Evolutionary conservation across 495 filamentous ascomycete species (phyloP).

Genomic region (Trichoderma erinaceum): DNA sequence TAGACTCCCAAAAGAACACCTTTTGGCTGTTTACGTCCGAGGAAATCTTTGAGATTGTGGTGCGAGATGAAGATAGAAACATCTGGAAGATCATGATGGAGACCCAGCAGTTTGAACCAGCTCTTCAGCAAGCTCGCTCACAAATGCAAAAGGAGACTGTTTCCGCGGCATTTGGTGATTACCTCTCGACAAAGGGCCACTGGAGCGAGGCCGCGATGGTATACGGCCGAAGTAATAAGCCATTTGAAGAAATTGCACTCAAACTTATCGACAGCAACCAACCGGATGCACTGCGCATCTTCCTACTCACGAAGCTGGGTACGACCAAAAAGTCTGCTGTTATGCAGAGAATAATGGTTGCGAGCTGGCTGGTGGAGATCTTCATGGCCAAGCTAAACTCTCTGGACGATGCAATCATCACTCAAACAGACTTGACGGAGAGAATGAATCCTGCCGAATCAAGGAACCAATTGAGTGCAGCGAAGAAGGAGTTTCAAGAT

Average conservation of each 20-base stretch:
- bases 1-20: conserved; percentile 87
- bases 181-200: conserved; percentile 68
- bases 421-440: conserved; percentile 76
- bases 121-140: conserved; percentile 69
- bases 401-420: conserved; percentile 88
- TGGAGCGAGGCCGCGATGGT: conserved; percentile 80
- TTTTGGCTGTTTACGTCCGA: conserved; percentile 90
- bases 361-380: conserved; percentile 89
- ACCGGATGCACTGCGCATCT: conserved; percentile 85
- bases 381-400: conserved; percentile 97
- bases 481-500: conserved; percentile 76
- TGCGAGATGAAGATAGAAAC: conserved; percentile 83
- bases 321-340: conserved; percentile 73
- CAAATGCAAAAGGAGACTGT: conserved; percentile 79
- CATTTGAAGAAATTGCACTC: conserved; percentile 91
- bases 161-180: conserved; percentile 82
- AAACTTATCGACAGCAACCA: conserved; percentile 84
- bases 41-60: conserved; percentile 89
- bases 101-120: conserved; percentile 78
- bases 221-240: conserved; percentile 92
- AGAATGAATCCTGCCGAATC: conserved; percentile 62
- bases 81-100: conserved; percentile 88
- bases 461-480: conserved; percentile 59
- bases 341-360: conserved; percentile 94
- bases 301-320: conserved; percentile 76